Evolutionary conservation across 306 rosid species (phyloP).

Genomic region (Quercus cerris): DNA sequence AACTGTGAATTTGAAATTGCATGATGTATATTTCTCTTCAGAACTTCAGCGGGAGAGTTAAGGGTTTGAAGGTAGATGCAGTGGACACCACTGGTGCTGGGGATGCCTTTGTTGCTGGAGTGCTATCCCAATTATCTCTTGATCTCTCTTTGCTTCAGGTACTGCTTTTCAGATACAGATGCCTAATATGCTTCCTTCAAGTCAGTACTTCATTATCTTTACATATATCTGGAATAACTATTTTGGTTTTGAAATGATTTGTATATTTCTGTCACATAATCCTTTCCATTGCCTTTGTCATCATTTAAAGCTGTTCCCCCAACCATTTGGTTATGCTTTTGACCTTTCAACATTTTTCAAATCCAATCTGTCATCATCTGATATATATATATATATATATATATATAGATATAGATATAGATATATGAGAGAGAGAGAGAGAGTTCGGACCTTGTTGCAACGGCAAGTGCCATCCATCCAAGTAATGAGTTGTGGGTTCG

Average conservation of each 20-base stretch:
- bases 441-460: too few relatives aligned
- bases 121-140: constrained; percentile 66
- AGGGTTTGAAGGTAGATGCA: constrained; percentile 79
- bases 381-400: too few relatives aligned
- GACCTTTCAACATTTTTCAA: neutral
- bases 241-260: constrained; percentile 7
- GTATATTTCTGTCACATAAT: neutral
- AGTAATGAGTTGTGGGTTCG: too few relatives aligned
- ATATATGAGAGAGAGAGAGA: too few relatives aligned
- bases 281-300: neutral
- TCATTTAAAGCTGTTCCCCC: neutral
- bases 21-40: constrained; percentile 30
- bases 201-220: neutral
- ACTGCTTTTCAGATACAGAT: constrained; percentile 6
- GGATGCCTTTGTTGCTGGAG: constrained; percentile 98
- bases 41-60: constrained; percentile 82
- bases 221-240: neutral
- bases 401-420: too few relatives aligned
- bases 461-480: too few relatives aligned
- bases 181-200: neutral
- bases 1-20: constrained; percentile 6
- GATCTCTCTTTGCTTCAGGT: constrained; percentile 88
- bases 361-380: too few relatives aligned
- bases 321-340: neutral
- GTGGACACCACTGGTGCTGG: constrained; percentile 98